Percentiles rank a stretch among this genome's conserved stretches.
Conservation (phyloP, 768 basidiomycete genomes). For the Ramaria rubella region DNA sequence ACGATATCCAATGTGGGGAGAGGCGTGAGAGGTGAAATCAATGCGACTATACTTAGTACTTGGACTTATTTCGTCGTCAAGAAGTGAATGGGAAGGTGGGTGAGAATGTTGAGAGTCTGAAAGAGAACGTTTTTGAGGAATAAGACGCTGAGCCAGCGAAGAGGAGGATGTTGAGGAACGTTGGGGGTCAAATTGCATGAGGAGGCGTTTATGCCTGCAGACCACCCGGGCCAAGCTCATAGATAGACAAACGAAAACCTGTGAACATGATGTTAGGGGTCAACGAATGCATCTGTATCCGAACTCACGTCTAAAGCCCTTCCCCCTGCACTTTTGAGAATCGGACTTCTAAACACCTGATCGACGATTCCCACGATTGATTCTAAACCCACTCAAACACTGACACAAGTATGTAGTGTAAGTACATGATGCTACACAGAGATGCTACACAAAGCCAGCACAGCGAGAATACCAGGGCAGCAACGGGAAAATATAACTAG, state of each 20-base stretch:
- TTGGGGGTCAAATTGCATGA: not conserved
- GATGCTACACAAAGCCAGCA: too few species aligned
- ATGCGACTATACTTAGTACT: not conserved
- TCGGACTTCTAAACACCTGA: not conserved
- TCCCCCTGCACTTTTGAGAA: not conserved
- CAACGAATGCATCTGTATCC: not conserved
- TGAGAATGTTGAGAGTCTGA: not conserved
- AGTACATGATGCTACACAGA: too few species aligned
- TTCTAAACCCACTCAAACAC: too few species aligned
- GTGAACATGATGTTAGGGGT: not conserved
- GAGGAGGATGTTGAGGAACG: not conserved
- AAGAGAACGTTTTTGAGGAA: constrained; percentile 5
- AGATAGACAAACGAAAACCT: not conserved
- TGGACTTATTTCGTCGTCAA: not conserved
- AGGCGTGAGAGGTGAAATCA: not conserved
- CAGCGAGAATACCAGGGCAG: too few species aligned
- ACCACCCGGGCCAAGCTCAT: constrained; percentile 7
- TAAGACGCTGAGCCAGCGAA: not conserved
- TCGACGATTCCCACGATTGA: too few species aligned
- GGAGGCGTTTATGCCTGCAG: not conserved
- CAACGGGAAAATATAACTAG: too few species aligned
- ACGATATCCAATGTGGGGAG: not conserved
- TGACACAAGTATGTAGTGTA: too few species aligned
- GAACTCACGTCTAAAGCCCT: not conserved
- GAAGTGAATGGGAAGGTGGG: not conserved